Evolutionary conservation across 179 eudicot species (phyloP).

Genomic region (Heliamphora pulchella): DNA sequence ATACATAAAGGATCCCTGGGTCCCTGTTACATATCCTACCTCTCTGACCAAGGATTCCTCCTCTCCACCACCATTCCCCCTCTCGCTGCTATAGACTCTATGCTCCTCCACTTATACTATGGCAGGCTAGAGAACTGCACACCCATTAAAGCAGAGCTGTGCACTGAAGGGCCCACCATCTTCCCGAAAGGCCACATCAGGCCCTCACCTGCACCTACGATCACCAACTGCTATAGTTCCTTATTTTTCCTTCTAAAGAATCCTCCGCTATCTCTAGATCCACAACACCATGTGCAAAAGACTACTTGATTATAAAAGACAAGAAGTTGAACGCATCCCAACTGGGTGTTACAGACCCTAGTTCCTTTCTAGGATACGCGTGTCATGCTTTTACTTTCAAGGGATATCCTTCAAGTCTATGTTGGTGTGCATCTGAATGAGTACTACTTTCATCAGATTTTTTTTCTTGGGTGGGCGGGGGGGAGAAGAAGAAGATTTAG

Average conservation of each 20-base stretch:
- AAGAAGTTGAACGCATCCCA: slow-evolving; percentile 1
- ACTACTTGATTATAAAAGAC: neutral
- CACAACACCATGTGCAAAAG: neutral
- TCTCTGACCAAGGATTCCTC: too few species aligned
- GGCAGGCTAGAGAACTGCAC: neutral
- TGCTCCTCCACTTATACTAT: neutral
- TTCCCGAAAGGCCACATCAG: too few species aligned
- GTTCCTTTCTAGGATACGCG: neutral
- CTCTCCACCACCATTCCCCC: too few species aligned
- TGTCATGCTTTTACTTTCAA: neutral
- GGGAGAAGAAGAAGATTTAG: neutral
- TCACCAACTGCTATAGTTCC: neutral
- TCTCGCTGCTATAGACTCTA: neutral
- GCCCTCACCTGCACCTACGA: neutral
- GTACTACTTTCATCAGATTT: neutral
- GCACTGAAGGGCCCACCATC: too few species aligned
- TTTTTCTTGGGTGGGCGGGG: too few species aligned
- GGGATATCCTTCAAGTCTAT: too few species aligned
- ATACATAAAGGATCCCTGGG: too few species aligned
- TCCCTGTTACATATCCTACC: too few species aligned
- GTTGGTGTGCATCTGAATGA: neutral
- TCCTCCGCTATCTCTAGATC: neutral
- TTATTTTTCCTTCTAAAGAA: slow-evolving; percentile 7
- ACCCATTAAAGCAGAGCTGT: neutral
- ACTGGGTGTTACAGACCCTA: neutral